phyloP scores from a whole-genome alignment of 768 basidiomycete species.

The Paxillus ammoniavirescens region DNA sequence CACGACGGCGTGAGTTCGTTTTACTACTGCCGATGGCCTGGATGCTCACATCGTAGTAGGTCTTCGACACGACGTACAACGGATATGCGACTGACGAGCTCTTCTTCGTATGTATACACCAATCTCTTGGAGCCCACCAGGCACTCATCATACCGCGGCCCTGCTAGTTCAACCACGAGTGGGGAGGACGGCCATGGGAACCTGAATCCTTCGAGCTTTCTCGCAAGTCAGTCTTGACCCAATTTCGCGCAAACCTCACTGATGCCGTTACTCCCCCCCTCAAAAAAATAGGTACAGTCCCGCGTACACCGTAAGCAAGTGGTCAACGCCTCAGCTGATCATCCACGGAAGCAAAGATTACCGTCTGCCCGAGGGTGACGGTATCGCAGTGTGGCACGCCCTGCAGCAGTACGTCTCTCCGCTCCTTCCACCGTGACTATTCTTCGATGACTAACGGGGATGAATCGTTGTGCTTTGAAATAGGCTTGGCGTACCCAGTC shows the following conservation, averaged over 20 bases:
- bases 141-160: constrained; percentile 1
- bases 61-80: constrained; percentile 75
- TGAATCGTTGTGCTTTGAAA: not conserved
- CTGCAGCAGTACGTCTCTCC: constrained; percentile 65
- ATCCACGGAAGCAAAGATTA: constrained; percentile 91
- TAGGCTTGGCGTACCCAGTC: constrained; percentile 69
- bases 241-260: not conserved
- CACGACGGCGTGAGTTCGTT: constrained; percentile 77
- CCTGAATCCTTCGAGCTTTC: constrained; percentile 49
- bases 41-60: constrained; percentile 33
- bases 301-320: constrained; percentile 75
- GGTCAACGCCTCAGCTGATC: constrained; percentile 82
- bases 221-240: constrained; percentile 45
- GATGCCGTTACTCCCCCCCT: not conserved
- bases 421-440: not conserved
- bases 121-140: not conserved
- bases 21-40: not conserved
- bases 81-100: constrained; percentile 92
- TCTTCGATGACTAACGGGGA: not conserved
- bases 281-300: constrained; percentile 61
- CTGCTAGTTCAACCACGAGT: constrained; percentile 78
- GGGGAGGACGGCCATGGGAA: constrained; percentile 83
- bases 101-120: constrained; percentile 65
- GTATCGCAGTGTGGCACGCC: constrained; percentile 83
- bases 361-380: constrained; percentile 81